Percentiles rank a stretch among this genome's conserved stretches.
Conservation (phyloP, 2,329 filamentous ascomycete species). For the Pseudocercospora fuligena region DNA sequence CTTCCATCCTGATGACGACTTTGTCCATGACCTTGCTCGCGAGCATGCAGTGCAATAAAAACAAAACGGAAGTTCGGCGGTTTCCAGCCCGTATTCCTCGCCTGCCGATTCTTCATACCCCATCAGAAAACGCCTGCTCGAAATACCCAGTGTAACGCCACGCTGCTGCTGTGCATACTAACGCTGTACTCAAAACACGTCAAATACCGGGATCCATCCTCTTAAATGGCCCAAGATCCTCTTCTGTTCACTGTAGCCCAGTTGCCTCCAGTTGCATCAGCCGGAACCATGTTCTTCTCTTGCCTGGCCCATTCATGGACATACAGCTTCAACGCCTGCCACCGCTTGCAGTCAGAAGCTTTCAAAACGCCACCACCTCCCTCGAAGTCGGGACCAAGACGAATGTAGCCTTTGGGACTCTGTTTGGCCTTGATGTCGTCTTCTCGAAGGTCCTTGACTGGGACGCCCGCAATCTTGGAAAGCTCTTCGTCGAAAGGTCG, state of each 20-base stretch:
- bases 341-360: constrained; percentile 67
- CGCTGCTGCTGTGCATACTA: neutral
- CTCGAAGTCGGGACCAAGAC: constrained; percentile 54
- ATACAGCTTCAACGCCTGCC: constrained; percentile 82
- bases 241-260: constrained; percentile 52
- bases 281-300: constrained; percentile 69
- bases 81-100: neutral
- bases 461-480: constrained; percentile 75
- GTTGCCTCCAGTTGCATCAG: constrained; percentile 38
- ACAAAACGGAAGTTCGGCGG: neutral
- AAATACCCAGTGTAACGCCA: neutral
- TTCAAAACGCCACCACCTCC: constrained; percentile 53
- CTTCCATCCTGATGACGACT: neutral
- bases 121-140: constrained; percentile 1
- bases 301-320: constrained; percentile 89
- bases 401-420: constrained; percentile 73
- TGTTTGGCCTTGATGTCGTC: constrained; percentile 68
- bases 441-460: constrained; percentile 69
- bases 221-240: constrained; percentile 53
- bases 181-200: neutral
- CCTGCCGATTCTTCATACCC: neutral
- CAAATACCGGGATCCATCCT: neutral
- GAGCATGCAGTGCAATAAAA: neutral
- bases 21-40: neutral
- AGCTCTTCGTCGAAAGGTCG: constrained; percentile 84